Base-by-base conservation (phyloP, 129 eudicot species). In the Logfia minima region DNA sequence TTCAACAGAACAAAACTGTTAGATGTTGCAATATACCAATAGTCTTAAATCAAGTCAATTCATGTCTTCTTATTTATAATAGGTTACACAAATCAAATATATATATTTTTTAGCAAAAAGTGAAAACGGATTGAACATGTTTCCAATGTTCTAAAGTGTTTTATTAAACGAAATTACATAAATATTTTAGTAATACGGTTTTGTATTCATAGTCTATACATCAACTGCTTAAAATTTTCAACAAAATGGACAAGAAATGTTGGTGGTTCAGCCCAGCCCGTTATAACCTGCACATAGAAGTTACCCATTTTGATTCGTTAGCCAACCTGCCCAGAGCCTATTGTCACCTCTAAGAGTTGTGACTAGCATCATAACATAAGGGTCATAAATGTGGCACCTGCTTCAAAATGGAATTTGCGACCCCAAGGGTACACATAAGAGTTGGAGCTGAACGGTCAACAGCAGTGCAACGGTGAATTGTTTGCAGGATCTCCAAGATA, bases 401-500 rank as follows among this genome's bases (percentile, higher is more conserved):
- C 85, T 94, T 94, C 79, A 94, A 75, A 72, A 94, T 82, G 60
- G 93, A 81, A 80, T 89, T 94, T 58, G 97, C 96, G 39, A 91
- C 97, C 68, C 92, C 91, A 68, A 94, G 98, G 66, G 97, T 94
- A 66, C 96, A 91, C 98, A 94, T 91, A 63, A 94, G 98, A 66
- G 98, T 94, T 81, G 97, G 97, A 66, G 97, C 90, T 59, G 97
- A 94, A 74, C 85, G 96, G 63, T 94, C 98, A 75, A 94, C 98
- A 39, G 97, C 86, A 52, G 98, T 91, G 76, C 98, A 94, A 62
- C 97, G 89, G 64, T 87, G 93, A 70, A 94, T 83, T 19, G 97
- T 94, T 73, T 89, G 98, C 69, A 94, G 79, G 66, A 94, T 83
- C 11, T 87, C 97, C 79, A 89, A 43, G 39, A 81, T 80, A 31